Conservation (phyloP, 2,329 filamentous ascomycete genomes). For the Colletotrichum sp. region DNA sequence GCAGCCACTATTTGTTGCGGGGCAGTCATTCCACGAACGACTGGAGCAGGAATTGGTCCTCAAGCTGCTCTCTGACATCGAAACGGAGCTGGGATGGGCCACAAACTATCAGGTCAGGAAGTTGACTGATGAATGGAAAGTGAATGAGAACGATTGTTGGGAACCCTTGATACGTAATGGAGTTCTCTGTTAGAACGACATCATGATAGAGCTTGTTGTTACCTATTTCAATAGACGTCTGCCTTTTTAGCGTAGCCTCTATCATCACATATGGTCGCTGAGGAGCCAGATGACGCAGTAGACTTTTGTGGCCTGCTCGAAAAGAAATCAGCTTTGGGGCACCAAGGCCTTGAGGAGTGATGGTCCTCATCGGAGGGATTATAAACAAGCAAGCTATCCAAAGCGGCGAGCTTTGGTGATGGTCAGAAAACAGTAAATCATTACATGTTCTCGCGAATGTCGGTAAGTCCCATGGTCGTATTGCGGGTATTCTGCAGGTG, state of each 20-base stretch:
- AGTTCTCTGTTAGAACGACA: not conserved
- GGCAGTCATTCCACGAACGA: constrained; percentile 54
- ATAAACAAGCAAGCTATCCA: not conserved
- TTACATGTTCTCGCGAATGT: not conserved
- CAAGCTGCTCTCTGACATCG: constrained; percentile 60
- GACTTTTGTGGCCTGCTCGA: not conserved
- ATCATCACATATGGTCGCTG: not conserved
- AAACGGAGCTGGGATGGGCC: constrained; percentile 68
- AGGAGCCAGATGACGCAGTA: not conserved
- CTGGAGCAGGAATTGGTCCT: constrained; percentile 61
- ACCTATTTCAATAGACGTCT: not conserved
- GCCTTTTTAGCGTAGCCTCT: not conserved
- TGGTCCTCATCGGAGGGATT: not conserved
- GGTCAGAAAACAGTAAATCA: not conserved
- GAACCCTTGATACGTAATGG: not conserved
- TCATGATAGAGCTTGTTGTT: not conserved
- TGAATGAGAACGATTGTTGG: not conserved
- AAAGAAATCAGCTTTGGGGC: not conserved
- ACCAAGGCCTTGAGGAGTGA: not conserved
- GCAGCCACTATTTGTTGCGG: not conserved
- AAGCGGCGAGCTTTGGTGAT: not conserved
- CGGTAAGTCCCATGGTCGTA: not conserved
- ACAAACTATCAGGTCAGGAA: constrained; percentile 37
- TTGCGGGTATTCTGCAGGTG: not conserved
- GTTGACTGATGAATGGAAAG: not conserved